phyloP scores from a whole-genome alignment of 148 eudicot species.

The Fagopyrum homotropicum region DNA sequence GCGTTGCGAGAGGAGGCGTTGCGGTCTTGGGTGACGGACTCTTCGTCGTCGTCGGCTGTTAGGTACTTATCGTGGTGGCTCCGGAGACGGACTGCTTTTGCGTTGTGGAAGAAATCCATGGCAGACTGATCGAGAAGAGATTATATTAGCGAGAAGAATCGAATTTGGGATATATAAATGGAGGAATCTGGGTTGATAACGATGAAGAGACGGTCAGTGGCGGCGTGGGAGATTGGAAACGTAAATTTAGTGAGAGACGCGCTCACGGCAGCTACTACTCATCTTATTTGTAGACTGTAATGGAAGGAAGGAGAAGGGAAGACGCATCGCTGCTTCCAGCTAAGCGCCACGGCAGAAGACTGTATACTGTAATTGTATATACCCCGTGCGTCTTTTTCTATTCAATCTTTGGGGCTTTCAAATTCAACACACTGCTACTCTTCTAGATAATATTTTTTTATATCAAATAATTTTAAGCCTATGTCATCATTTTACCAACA shows the following conservation, averaged over 20 bases:
- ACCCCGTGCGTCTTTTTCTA: not conserved
- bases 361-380: not conserved
- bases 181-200: not conserved
- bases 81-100: constrained; percentile 51
- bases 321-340: not conserved
- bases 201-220: not conserved
- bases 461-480: no score
- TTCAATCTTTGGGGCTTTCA: not conserved
- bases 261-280: not conserved
- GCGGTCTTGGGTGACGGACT: constrained; percentile 40
- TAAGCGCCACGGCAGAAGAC: not conserved
- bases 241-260: not conserved
- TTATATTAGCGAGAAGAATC: not conserved
- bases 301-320: constrained; percentile 6
- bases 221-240: not conserved
- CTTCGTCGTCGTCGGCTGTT: constrained; percentile 45
- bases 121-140: constrained; percentile 22
- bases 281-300: not conserved
- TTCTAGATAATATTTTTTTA: no score
- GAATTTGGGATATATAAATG: not conserved
- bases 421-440: no score
- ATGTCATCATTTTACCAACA: no score
- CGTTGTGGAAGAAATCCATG: constrained; percentile 66
- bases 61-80: constrained; percentile 32
- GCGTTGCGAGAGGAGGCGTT: constrained; percentile 36